These are phyloP conservation scores for Hyaloscypha finlandica DNA, from an alignment of 495 filamentous ascomycete species.

Conservation along the genomic window DNA sequence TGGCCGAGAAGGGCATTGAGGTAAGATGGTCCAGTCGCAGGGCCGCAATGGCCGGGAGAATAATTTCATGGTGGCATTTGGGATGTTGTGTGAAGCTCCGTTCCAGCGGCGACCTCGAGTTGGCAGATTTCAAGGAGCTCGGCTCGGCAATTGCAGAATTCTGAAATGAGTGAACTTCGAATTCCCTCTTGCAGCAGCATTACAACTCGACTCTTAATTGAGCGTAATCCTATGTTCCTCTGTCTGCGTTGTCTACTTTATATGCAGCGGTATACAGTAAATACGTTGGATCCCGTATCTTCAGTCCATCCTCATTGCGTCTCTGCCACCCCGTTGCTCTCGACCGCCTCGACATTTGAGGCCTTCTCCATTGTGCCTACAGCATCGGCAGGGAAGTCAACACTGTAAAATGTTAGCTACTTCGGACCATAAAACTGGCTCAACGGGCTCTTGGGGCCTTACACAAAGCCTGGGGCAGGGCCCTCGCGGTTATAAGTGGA, in stretches of 20 bases:
- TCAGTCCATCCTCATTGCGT: slow-evolving; percentile 60
- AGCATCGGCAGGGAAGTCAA: slow-evolving; percentile 67
- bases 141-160: not conserved
- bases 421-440: not conserved
- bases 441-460: slow-evolving; percentile 2
- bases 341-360: slow-evolving; percentile 71
- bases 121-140: not conserved
- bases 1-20: not conserved
- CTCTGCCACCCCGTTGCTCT: slow-evolving; percentile 68
- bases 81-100: not conserved
- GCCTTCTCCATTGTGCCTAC: slow-evolving; percentile 61
- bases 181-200: not conserved
- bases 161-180: not conserved
- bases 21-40: not conserved
- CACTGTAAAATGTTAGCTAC: slow-evolving; percentile 48
- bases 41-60: slow-evolving; percentile 21
- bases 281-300: not conserved
- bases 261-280: not conserved
- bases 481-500: slow-evolving; percentile 63
- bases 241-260: not conserved
- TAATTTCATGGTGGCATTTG: slow-evolving; percentile 29
- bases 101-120: not conserved
- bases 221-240: not conserved
- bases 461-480: slow-evolving; percentile 89
- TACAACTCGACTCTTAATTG: too few relatives aligned